Evolutionary conservation across 2,329 filamentous ascomycete species (phyloP), one percentile per base, ranked within the genome.

Genomic region (Alternaria dauci): DNA sequence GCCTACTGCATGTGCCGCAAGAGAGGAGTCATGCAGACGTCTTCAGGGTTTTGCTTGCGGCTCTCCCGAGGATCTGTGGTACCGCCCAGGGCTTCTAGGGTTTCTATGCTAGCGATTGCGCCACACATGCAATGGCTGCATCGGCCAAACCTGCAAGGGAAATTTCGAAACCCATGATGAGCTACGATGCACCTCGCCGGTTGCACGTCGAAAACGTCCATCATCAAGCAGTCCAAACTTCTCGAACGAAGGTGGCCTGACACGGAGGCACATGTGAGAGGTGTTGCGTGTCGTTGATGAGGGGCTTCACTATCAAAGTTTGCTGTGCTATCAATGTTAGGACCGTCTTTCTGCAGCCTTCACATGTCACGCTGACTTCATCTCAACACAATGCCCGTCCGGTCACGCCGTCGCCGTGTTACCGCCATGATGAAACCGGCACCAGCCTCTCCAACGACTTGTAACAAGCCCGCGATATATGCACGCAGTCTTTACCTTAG

Each of bases 171-270:
- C 59, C 59, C 28, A 52, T 57, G 53, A 53, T 38, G 42, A 59
- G 42, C 51, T 36, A 42, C 56, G 38, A 61, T 61, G 61, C 61
- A 63, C 61, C 38, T 63, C 42, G 61, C 61, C 61, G 61, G 55
- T 42, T 26, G 28, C 26, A 32, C 38, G 12, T 25, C 7, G 20
- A 14, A 34, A 34, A 20, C 28, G 8, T 18, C 23, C 44, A 48
- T 48, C 18, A 18, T 48, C 20, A 34, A 36, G 20, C 8, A 41
- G 34, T 14, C 2, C 20, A 12, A 7, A 6, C 9, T 9, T 26
- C 39, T 58, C 44, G 42, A 42, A 41, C 25, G 39, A 26, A 23
- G 14, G 48, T 58, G 39, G 55, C 38, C 47, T 52, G 48, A 58
- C 48, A 32, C 30, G 23, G 26, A 46, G 14, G 28, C 32, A 26